A percentile compares a stretch with the other conserved stretches of the same genome.
These are phyloP conservation scores for Fonsecaea monophora DNA, from an alignment of 2,329 filamentous ascomycete genomes.

Conservation along the genomic window DNA sequence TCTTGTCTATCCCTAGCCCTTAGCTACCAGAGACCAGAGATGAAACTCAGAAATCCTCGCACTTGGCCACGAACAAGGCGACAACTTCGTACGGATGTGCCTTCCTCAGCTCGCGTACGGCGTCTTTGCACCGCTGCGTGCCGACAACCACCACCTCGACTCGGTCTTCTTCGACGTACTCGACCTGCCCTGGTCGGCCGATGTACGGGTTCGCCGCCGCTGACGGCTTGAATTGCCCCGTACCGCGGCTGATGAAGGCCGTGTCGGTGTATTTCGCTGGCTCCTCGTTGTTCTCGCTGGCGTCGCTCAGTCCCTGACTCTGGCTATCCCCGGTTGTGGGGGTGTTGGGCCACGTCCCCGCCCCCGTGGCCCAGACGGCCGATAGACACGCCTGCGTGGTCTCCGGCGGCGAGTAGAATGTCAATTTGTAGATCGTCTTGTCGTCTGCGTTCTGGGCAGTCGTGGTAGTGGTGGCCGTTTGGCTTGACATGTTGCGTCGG, in stretches of 20 bases:
- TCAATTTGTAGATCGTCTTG: constrained; percentile 47
- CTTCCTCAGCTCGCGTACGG: constrained; percentile 50
- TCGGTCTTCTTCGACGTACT: constrained; percentile 51
- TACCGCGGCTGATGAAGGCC: constrained; percentile 51
- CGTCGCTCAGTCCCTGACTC: constrained; percentile 6
- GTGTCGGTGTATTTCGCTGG: constrained; percentile 46
- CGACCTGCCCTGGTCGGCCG: constrained; percentile 48
- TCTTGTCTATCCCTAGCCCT: not conserved
- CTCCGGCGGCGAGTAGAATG: constrained; percentile 52
- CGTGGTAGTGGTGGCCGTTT: not conserved
- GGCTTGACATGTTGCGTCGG: not conserved
- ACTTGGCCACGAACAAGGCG: constrained; percentile 53
- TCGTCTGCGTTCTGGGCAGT: constrained; percentile 9
- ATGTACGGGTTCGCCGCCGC: constrained; percentile 51
- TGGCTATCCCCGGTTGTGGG: not conserved
- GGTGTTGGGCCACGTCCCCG: constrained; percentile 48
- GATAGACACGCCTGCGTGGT: constrained; percentile 50
- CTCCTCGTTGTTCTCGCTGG: constrained; percentile 40
- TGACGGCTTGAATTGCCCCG: constrained; percentile 52
- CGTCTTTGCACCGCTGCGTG: constrained; percentile 46
- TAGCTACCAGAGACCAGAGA: not conserved
- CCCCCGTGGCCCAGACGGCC: constrained; percentile 52
- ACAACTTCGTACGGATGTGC: constrained; percentile 57
- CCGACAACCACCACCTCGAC: constrained; percentile 54
- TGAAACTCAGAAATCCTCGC: constrained; percentile 42